Evolutionary conservation across 495 filamentous ascomycete genomes (phyloP), one percentile per base, ranked within the genome.

Genomic region (Neurospora sp.): DNA sequence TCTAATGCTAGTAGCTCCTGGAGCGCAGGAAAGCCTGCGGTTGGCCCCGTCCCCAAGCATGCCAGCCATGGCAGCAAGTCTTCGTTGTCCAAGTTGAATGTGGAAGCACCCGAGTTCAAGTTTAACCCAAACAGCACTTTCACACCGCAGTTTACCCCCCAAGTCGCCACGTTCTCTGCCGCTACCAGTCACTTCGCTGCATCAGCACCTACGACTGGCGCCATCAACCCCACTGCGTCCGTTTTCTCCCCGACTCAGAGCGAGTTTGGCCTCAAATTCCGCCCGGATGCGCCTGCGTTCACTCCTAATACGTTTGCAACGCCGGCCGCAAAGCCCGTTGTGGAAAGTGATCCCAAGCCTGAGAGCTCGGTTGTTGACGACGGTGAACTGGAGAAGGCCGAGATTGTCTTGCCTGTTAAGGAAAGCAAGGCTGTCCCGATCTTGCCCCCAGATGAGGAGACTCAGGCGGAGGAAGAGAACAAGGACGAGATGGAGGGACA

Each of bases 341-440:
- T 77, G 37, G 78, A 84, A 74, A 78, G 82, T 76, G 70, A 73
- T 69, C 74, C 79, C 75, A 80, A 83, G 76, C 75, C 79, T 73
- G 78, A 83, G 12, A 85, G 85, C 75, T 84, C 83, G 69, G 94
- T 96, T 74, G 97, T 96, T 80, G 86, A 89, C n/a, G 90, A 90
- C 40, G 89, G 94, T 76, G 88, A 92, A 70, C 77, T 93, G 16
- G 84, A 82, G 37, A 73, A 73, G n/a, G 69, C 82, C 1, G 89
- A 94, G 18, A 83, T 88, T 59, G 81, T 86, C 27, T 90, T 91
- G 77, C 84, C 91, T 16, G 71, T 81, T 4, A 92, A 92, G 83
- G 88, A 88, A 71, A 92, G 91, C 5, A 97, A 93, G 81, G 92
- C 92, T 38, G 86, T 97, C 73, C 93, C 94, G 3, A 96, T 97